Evolutionary conservation across 495 filamentous ascomycete species (phyloP), one percentile per base, ranked within the genome.

Genomic region (Rostrohypoxylon terebratum): DNA sequence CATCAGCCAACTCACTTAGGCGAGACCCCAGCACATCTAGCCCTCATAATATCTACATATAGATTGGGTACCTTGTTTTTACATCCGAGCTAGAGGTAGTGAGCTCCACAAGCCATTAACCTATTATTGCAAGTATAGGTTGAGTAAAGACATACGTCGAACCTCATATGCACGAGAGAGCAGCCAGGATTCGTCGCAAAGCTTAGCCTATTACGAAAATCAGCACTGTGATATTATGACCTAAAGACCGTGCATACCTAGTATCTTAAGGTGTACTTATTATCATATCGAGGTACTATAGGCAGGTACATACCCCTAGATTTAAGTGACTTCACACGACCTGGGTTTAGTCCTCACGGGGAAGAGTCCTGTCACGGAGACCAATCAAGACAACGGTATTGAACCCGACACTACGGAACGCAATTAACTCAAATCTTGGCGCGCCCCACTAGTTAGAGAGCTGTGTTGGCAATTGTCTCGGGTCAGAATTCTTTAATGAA

Each of bases 391-490:
- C 18, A 63, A 31, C 50, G n/a, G 50, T 50, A 42, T 54, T 42
- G 66, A 60, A 67, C 71, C 71, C 71, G 71, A 74, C 66, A 70
- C 31, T 59, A 59, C 36, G 71, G 71, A 67, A 74, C 71, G 60
- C 58, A 66, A 74, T 74, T 67, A 74, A 67, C 66, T 60, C 28
- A 11, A 1, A n/a, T 66, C 71, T 74, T 74, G 66, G 71, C 71
- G 34, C 42, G 63, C 58, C 21, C 66, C 71, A 74, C 71, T 57
- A 48, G 48, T 67, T 23, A 68, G 31, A 74, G 63, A 74, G 66
- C 47, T 70, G 62, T 57, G 66, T 59, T 74, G 71, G 71, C 71
- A 74, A 67, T 51, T 61, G 66, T 73, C 66, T 63, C 33, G 59
- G 54, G 58, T 34, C n/a, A 58, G 45, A 73, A 71, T 57, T 68